Evolutionary conservation across 192 early-diverging fungal species (phyloP).

Genomic region (Podila clonocystis): DNA sequence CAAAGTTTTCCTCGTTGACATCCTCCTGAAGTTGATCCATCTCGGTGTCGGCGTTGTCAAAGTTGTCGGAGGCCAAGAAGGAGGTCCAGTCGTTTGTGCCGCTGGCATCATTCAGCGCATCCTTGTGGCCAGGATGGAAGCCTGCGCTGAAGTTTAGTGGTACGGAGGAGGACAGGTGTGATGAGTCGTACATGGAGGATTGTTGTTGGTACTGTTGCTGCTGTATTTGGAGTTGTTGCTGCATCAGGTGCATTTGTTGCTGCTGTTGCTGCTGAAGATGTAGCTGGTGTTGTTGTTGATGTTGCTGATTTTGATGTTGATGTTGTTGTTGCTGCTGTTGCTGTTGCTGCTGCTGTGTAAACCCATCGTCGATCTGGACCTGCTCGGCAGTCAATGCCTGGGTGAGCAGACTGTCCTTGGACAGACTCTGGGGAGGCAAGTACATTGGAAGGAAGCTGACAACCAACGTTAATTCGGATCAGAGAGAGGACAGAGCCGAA

Average conservation of each 20-base stretch:
- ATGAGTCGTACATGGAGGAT: not conserved
- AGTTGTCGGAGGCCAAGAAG: slow-evolving; percentile 23
- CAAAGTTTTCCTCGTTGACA: slow-evolving; percentile 45
- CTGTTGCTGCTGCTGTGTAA: slow-evolving; percentile 15
- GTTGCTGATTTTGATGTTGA: slow-evolving; percentile 12
- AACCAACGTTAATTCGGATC: not conserved
- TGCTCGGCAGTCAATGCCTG: slow-evolving; percentile 37
- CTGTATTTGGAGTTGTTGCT: slow-evolving; percentile 11
- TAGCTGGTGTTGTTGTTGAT: slow-evolving; percentile 14
- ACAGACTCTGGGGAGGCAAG: slow-evolving; percentile 19
- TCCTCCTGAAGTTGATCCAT: slow-evolving; percentile 42
- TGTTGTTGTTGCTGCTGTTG: slow-evolving; percentile 21
- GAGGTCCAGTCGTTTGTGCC: slow-evolving; percentile 32
- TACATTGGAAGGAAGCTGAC: slow-evolving; percentile 13
- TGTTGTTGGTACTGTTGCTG: not conserved
- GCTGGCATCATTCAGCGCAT: slow-evolving; percentile 11
- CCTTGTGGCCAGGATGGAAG: slow-evolving; percentile 35
- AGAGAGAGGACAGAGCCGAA: too few relatives aligned
- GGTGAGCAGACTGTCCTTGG: slow-evolving; percentile 32
- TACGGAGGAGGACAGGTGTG: slow-evolving; percentile 1
- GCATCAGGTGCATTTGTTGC: not conserved
- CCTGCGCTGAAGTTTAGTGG: not conserved
- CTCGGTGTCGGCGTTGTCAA: slow-evolving; percentile 18
- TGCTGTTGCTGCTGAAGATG: slow-evolving; percentile 7
- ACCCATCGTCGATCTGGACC: slow-evolving; percentile 1